Conservation (phyloP, 169 alveolate species). For the Eimeria sp. region DNA sequence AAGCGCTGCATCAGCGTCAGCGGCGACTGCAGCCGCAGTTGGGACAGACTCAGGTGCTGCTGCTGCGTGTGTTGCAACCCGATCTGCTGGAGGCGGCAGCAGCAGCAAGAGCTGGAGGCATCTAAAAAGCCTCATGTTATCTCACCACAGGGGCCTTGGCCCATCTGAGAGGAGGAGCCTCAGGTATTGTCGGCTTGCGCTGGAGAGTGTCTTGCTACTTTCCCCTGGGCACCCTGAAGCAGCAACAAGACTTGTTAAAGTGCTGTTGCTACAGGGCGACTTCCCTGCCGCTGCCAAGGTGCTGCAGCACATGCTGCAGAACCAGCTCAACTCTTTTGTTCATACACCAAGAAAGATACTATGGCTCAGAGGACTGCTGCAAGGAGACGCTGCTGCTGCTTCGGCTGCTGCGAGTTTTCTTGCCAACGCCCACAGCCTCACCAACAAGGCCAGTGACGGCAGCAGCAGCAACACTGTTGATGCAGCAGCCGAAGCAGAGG, state of each 20-base stretch:
- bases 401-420: constrained; percentile 64
- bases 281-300: constrained; percentile 76
- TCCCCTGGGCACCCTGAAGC: constrained; percentile 73
- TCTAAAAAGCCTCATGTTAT: constrained; percentile 49
- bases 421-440: constrained; percentile 39
- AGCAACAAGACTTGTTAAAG: constrained; percentile 67
- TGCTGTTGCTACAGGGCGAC: constrained; percentile 75
- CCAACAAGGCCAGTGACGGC: constrained; percentile 6
- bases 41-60: neutral
- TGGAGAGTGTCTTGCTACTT: constrained; percentile 68
- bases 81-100: constrained; percentile 26
- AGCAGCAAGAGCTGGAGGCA: constrained; percentile 64
- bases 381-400: constrained; percentile 66
- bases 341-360: constrained; percentile 60
- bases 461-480: constrained; percentile 26
- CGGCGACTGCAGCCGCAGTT: constrained; percentile 15
- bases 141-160: constrained; percentile 42
- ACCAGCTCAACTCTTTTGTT: constrained; percentile 11
- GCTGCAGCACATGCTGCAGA: constrained; percentile 59
- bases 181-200: constrained; percentile 72
- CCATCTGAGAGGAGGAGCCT: constrained; percentile 3
- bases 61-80: neutral
- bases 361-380: constrained; percentile 70
- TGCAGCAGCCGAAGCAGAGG: constrained; percentile 55
- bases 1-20: constrained; percentile 32